Percentiles rank a stretch among this genome's conserved stretches.
phyloP scores from a whole-genome alignment of 202 grass and related monocot genomes.

The Setaria viridis region DNA sequence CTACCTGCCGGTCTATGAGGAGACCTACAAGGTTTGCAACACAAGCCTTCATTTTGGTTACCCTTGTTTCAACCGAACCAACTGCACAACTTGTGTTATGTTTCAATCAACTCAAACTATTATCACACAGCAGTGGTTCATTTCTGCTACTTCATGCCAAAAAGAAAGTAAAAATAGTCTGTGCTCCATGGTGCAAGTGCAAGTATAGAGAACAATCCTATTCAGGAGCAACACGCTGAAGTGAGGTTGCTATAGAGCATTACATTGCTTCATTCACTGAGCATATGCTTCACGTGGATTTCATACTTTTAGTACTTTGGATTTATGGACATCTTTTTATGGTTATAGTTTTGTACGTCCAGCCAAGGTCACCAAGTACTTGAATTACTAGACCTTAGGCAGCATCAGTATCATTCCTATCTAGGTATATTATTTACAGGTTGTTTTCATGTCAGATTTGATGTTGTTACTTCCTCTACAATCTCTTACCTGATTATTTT shows the following conservation, averaged over 20 bases:
- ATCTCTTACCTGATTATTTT: neutral
- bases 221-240: conserved; percentile 23
- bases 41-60: neutral
- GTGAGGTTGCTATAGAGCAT: neutral
- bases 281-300: neutral
- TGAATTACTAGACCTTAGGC: neutral
- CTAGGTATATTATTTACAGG: neutral
- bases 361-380: neutral
- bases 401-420: neutral
- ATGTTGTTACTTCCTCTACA: conserved; percentile 5
- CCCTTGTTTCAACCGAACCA: neutral
- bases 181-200: conserved; percentile 9
- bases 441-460: conserved; percentile 21
- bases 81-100: neutral
- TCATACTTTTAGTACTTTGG: neutral
- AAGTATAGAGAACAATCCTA: neutral
- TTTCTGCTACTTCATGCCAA: conserved; percentile 21
- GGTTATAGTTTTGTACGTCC: neutral
- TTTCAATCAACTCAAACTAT: conserved; percentile 10
- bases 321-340: neutral
- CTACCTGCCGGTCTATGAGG: conserved; percentile 90
- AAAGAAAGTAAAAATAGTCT: neutral
- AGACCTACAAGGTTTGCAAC: conserved; percentile 87
- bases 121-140: neutral
- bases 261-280: conserved; percentile 10